Base-by-base conservation (phyloP, 2,329 filamentous ascomycete genomes). In the Aspergillus ibericus region DNA sequence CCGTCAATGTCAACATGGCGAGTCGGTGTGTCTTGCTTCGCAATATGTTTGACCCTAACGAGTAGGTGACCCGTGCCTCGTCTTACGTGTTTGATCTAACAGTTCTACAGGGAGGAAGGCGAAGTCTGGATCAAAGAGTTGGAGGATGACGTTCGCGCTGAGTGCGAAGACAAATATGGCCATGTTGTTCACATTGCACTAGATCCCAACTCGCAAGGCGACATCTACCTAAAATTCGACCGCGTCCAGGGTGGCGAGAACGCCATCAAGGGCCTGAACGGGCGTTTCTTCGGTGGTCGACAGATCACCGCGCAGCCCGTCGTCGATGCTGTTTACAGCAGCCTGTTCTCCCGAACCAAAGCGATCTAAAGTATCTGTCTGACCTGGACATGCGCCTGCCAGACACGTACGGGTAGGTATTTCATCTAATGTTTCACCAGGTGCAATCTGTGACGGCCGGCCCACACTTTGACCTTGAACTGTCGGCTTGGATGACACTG, bases 201-300 rank as follows among this genome's bases (percentile, higher is more conserved):
- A 78, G 93, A 98, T 81, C 87, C 90, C 66, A 96, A 96, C 80
- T 95, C 92, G 49, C 87, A 90, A 77, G 95, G 95, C 78, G 95
- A 99, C 75, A 93, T 99, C 69, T 99, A 96, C 78, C 88, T 99
- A 76, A 99, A 99, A 78, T 99, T 99, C 80, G 92, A 96, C 78
- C 90, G 92, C 72, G 91, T 98, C 63, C 87, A 93, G 75, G 93
- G 93, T 69, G 93, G 93, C 74, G 92, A 97, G 79, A 98, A 97
- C 75, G 95, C 95, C 70, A 96, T 98, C 80, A 96, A 96, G 77
- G 95, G 95, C 72, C 86, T 99, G 63, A 98, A 99, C 77, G 95
- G 95, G 72, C 89, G 95, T 74, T 96, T 91, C 78, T 99, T 99
- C 78, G 95, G 92, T 73, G 91, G 91, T 71, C 87, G 88, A 72